These are phyloP conservation scores for Heliamphora pulchella DNA, from an alignment of 179 eudicot species.

Conservation along the genomic window DNA sequence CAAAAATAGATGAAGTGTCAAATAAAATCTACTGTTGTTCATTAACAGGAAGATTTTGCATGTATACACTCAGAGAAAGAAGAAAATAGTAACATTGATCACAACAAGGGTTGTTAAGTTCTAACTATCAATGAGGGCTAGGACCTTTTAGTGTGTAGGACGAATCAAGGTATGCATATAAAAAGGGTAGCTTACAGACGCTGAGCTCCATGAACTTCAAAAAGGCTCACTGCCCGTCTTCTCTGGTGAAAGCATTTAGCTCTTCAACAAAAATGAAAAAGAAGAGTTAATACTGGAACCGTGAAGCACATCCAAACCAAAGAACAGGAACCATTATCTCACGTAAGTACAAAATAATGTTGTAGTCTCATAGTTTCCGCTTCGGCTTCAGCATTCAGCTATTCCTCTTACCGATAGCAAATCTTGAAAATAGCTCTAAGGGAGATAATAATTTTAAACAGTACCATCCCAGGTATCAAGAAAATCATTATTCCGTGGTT, in stretches of 20 bases:
- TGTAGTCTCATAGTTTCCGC: neutral
- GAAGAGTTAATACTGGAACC: neutral
- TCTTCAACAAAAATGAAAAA: neutral
- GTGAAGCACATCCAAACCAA: neutral
- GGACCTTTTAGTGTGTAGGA: neutral
- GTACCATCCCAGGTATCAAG: slow-evolving; percentile 45
- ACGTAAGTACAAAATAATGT: neutral
- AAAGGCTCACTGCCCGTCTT: neutral
- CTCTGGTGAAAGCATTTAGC: neutral
- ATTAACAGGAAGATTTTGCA: neutral
- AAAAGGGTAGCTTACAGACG: neutral
- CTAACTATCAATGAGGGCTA: neutral
- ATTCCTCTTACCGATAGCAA: neutral
- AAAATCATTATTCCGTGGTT: slow-evolving; percentile 35
- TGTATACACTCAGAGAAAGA: neutral
- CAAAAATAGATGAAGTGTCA: too few species aligned
- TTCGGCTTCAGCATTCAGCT: slow-evolving; percentile 7
- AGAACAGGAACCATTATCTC: neutral
- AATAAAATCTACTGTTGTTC: too few species aligned
- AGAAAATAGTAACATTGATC: neutral
- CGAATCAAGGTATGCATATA: neutral
- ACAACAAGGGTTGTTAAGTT: neutral
- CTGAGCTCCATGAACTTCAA: neutral
- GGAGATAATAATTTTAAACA: slow-evolving; percentile 18
- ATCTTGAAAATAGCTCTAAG: neutral